Conservation (phyloP, 2,329 filamentous ascomycete genomes). For the Dactylonectria macrodidyma region DNA sequence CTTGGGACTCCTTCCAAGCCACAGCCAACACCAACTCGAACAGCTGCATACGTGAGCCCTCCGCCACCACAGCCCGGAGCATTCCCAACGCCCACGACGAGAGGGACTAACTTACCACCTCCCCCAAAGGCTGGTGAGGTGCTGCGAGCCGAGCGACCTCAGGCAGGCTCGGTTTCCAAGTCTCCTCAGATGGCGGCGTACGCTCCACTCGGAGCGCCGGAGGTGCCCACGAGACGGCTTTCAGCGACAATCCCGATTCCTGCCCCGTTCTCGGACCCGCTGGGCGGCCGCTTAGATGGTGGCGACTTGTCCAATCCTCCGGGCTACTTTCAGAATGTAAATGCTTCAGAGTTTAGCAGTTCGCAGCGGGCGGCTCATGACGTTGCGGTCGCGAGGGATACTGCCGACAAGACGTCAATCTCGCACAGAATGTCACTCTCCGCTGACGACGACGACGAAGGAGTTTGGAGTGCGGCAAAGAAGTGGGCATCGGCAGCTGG, state of each 20-base stretch:
- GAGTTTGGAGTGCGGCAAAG: constrained; percentile 71
- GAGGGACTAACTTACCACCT: constrained; percentile 58
- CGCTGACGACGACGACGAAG: constrained; percentile 52
- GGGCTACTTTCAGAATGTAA: constrained; percentile 70
- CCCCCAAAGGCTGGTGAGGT: constrained; percentile 67
- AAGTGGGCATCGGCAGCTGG: constrained; percentile 72
- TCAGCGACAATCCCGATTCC: constrained; percentile 55
- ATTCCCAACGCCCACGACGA: constrained; percentile 60
- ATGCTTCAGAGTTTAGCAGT: constrained; percentile 66
- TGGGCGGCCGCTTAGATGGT: constrained; percentile 43
- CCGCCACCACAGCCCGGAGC: constrained; percentile 72
- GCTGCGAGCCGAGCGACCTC: constrained; percentile 52
- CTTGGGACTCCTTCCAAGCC: constrained; percentile 52
- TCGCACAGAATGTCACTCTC: constrained; percentile 32
- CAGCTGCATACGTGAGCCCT: constrained; percentile 55
- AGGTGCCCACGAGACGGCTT: constrained; percentile 62
- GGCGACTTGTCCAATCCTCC: constrained; percentile 62
- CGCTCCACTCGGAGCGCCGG: constrained; percentile 60
- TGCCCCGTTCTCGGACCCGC: constrained; percentile 46
- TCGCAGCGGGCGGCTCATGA: constrained; percentile 62
- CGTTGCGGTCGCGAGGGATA: constrained; percentile 49
- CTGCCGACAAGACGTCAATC: not conserved
- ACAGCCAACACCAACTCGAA: constrained; percentile 61
- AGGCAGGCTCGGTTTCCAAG: constrained; percentile 60
- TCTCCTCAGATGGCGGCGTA: constrained; percentile 65